Base-by-base conservation (phyloP, 352 stramenopile genomes). In the Peronospora farinosa region DNA sequence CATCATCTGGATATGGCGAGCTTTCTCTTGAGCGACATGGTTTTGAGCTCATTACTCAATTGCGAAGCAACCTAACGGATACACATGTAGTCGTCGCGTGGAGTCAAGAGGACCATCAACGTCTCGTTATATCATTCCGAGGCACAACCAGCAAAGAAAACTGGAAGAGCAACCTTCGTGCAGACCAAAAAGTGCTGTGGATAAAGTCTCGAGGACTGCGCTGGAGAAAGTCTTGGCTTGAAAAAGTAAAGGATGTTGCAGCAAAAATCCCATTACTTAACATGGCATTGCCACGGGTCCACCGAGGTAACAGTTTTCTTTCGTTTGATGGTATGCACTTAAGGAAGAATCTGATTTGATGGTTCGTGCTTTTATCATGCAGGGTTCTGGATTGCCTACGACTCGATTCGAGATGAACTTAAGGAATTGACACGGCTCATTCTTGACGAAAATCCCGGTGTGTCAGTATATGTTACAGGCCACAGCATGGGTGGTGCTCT, bases 401-500 rank as follows among this genome's bases (percentile, higher is more conserved):
- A 74, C 19, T 90, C 84, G 6, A 78, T 93, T 8, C 69, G 81
- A 39, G 67, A 73, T 15, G 78, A 95, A 40, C 51, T 95, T 4
- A 80, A 84, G 30, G 79, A 89, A 56, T 74, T 87, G 15, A 74
- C 84, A 39, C 75, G 79, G 6, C 63, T 92, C 15, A 78, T 92
- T 11, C 44, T 92, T 21, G 77, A 92, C 39, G 82, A 92, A 59
- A 80, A 92, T 21, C 79, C 82, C 2, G 78, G 81, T n/a, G 67
- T 88, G n/a, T 82, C 68, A 5, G 72, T 97, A 7, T 97, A 95
- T 57, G 61, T 97, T 9, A 96, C 88, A 9, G 93, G 93, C 0
- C 92, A 98, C 63, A 95, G 78, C 41, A 84, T 97, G 57, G 93
- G 93, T 16, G 93, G 86, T 9, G 85, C 87, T 4, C 65, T 98